Evolutionary conservation across 148 eudicot genomes (phyloP).

Genomic region (Dianthus caryophyllus): DNA sequence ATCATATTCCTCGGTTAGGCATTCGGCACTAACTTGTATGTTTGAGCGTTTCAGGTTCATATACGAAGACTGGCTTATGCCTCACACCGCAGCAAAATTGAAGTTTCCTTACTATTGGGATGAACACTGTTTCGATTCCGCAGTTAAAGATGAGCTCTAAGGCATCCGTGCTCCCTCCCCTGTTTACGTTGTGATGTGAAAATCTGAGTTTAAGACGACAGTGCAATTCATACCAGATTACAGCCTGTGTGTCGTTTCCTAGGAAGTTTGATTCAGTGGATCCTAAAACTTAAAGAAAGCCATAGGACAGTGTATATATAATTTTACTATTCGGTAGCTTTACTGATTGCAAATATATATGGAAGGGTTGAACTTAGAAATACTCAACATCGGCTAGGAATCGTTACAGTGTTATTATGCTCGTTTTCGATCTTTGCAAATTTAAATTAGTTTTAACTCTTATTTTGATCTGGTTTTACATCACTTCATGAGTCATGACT

Average conservation of each 20-base stretch:
- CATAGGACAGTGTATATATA: no score
- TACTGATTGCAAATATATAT: neutral
- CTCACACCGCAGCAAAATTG: slow-evolving; percentile 74
- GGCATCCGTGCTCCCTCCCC: neutral
- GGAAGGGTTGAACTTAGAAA: neutral
- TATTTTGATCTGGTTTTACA: no score
- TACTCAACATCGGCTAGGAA: neutral
- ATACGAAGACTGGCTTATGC: slow-evolving; percentile 82
- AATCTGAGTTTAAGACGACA: neutral
- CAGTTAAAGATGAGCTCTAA: slow-evolving; percentile 74
- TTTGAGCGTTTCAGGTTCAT: slow-evolving; percentile 50
- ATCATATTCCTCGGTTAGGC: neutral
- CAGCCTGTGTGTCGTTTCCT: neutral
- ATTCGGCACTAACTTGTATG: slow-evolving; percentile 9
- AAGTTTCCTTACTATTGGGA: slow-evolving; percentile 86
- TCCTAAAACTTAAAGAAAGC: neutral
- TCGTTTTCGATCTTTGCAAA: no score
- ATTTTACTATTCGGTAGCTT: neutral
- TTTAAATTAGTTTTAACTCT: no score
- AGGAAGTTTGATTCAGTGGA: neutral
- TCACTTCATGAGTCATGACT: no score
- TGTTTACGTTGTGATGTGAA: neutral
- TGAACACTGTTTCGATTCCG: slow-evolving; percentile 49
- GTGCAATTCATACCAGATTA: neutral
- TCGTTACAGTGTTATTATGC: no score